phyloP scores from a whole-genome alignment of 306 rosid species.

The Macrotyloma uniflorum region DNA sequence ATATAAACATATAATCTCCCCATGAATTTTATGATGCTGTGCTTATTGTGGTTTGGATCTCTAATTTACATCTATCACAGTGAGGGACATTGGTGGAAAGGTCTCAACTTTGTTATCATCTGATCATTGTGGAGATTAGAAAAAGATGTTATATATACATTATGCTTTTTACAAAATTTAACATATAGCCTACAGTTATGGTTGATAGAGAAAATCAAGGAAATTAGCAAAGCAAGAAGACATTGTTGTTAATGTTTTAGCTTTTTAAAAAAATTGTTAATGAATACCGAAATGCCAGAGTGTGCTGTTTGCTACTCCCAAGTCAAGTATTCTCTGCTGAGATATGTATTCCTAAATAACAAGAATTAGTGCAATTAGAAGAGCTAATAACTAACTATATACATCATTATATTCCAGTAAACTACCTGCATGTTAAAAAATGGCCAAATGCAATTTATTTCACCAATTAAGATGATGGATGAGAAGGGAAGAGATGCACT shows the following conservation, averaged over 20 bases:
- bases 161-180: not conserved
- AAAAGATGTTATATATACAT: not conserved
- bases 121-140: not conserved
- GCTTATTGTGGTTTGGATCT: not conserved
- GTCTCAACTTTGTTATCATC: not conserved
- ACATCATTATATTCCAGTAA: slow-evolving; percentile 5
- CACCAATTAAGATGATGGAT: slow-evolving; percentile 5
- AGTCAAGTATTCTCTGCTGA: slow-evolving; percentile 2
- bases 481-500: slow-evolving; percentile 13
- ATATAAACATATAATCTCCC: slow-evolving; percentile 1
- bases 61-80: not conserved
- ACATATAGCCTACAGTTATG: not conserved
- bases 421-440: slow-evolving; percentile 22
- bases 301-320: not conserved
- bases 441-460: not conserved
- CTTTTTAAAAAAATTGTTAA: no score
- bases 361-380: slow-evolving; percentile 25
- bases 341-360: not conserved
- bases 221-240: not conserved
- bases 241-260: not conserved
- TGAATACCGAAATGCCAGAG: not conserved
- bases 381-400: slow-evolving; percentile 4
- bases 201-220: slow-evolving; percentile 2
- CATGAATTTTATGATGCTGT: not conserved
- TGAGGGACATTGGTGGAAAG: slow-evolving; percentile 9